Conservation (phyloP, 2,329 filamentous ascomycete species). For the Paecilomyces variotii region DNA sequence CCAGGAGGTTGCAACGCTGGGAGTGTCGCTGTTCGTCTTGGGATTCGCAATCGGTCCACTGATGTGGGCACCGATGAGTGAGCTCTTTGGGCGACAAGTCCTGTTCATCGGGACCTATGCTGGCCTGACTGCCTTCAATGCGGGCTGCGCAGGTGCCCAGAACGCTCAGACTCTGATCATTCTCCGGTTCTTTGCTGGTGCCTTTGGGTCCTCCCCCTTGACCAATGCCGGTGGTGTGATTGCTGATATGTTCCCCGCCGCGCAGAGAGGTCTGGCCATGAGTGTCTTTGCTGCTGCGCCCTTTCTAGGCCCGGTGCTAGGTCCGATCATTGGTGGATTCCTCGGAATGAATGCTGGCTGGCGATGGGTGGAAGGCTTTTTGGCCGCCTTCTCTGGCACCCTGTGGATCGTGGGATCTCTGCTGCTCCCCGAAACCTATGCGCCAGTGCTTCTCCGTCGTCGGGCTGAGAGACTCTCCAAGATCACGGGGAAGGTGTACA, state of each 20-base stretch:
- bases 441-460: constrained; percentile 44
- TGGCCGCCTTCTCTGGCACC: constrained; percentile 55
- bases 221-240: constrained; percentile 57
- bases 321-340: constrained; percentile 62
- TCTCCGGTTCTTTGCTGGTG: constrained; percentile 59
- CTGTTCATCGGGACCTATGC: constrained; percentile 27
- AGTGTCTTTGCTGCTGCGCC: constrained; percentile 59
- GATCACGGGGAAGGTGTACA: constrained; percentile 43
- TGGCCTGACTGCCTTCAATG: constrained; percentile 53
- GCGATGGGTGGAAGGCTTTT: constrained; percentile 60
- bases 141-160: constrained; percentile 48
- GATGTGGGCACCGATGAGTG: constrained; percentile 36
- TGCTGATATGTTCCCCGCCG: constrained; percentile 52
- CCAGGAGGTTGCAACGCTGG: constrained; percentile 32
- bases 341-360: constrained; percentile 56
- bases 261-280: constrained; percentile 50
- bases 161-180: constrained; percentile 55
- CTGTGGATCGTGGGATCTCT: constrained; percentile 40
- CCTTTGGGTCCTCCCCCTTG: constrained; percentile 54
- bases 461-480: constrained; percentile 43
- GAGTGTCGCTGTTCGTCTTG: constrained; percentile 39
- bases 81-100: constrained; percentile 29
- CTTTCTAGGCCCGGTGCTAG: constrained; percentile 57
- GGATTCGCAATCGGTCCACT: constrained; percentile 41
- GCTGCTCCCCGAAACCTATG: constrained; percentile 35